Evolutionary conservation across 768 basidiomycete genomes (phyloP), one percentile per base, ranked within the genome.

Genomic region (Macrolepiota dolichaula): DNA sequence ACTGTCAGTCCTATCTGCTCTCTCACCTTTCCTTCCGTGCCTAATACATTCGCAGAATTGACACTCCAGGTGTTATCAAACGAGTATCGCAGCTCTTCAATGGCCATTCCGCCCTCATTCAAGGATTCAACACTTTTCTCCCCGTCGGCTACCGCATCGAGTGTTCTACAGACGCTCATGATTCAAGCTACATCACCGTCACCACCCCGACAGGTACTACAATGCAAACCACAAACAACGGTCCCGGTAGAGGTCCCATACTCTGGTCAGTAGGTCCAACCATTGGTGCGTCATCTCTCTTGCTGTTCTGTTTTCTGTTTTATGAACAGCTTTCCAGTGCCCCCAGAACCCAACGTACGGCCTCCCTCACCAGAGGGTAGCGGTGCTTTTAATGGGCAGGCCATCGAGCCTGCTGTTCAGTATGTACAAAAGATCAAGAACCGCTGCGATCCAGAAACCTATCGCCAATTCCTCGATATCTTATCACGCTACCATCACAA

Each of bases 401-500:
- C 84, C 24, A 84, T 90, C 44, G 85, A 87, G 65, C 88, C 86
- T 17, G 97, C 97, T 0, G 88, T 98, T 59, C 87, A 93, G 67
- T 98, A 96, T 66, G 94, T 99, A 35, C 94, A 96, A 75, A 94
- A 94, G 76, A 97, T 98, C 74, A 98, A 97, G 73, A 88, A 90
- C 61, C 87, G 94, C 15, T 97, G 93, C 73, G 92, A 96, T 63
- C 84, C 92, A 0, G 93, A 94, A 15, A 94, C 91, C 4, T 94
- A 93, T 65, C 83, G 84, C 57, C 83, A 86, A 65, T 94, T 94
- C 68, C 73, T 93, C 25, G 89, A 90, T 66, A 88, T 93, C 56
- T 74, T 94, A 2, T 84, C 86, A 7, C 76, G 81, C 46, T 85
- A 87, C 69, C 83, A 88, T 57, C 77, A 83, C 63, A 76, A 79